Evolutionary conservation across 2,329 filamentous ascomycete species (phyloP), one percentile per base, ranked within the genome.

Genomic region (Aspergillus ibericus): DNA sequence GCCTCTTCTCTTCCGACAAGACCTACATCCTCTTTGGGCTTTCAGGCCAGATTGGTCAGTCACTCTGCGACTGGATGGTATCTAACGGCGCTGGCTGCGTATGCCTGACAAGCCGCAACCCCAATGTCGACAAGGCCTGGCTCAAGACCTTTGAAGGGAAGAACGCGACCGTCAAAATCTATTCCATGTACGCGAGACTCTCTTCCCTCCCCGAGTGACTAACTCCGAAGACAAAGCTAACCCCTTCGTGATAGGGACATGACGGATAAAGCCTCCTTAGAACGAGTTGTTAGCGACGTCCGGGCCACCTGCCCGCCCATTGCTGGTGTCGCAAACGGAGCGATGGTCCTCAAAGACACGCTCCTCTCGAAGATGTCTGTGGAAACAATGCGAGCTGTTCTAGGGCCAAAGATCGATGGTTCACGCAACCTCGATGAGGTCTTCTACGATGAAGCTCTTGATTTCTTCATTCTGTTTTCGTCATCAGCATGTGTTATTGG

Each of bases 381-480:
- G 10, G 56, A 61, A 6, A 16, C 40, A 2, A 15, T 63, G 4
- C 16, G 44, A 13, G 8, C 36, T 9, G 55, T 53, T 1, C n/a
- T 58, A 8, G 6, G 13, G 1, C 58, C 60, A 13, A 63, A 62
- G 18, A 46, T 63, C 3, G 22, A 36, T 1, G 60, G 62, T 1
- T 55, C 48, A 0, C 9, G 16, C 8, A 27, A 54, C 27, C 54
- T 64, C 1, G 20, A 63, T 15, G 54, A 61, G 6, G n/a, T 63
- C n/a, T 60, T 56, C 35, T 10, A 12, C 10, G 2, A 32, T 29
- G 3, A 20, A 4, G 4, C 9, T 0, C 52, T 64, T 3, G 60
- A 63, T 16, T 64, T 63, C 44, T 64, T 64, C 54, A 55, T 63
- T 8, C 15, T 59, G 5, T 53, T 63, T 12, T 56, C 50, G 1